These are phyloP conservation scores for Diatrype stigma DNA, from an alignment of 2,329 filamentous ascomycete species.

Conservation along the genomic window DNA sequence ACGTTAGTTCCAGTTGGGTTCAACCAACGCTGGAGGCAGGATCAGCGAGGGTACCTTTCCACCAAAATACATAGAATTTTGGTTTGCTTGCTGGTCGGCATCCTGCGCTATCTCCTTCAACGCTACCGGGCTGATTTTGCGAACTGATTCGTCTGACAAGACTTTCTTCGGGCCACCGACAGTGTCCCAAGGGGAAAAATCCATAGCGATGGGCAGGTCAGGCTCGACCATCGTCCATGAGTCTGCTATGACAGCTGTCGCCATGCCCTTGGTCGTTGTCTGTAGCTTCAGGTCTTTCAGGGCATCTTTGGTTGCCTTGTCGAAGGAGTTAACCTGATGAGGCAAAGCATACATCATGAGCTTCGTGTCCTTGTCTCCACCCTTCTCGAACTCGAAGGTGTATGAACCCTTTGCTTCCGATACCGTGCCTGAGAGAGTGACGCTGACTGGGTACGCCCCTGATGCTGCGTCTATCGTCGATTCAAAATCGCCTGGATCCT, in stretches of 20 bases:
- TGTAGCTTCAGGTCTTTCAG: slow-evolving; percentile 58
- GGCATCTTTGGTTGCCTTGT: slow-evolving; percentile 47
- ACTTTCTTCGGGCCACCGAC: slow-evolving; percentile 39
- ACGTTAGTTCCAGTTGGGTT: slow-evolving; percentile 4
- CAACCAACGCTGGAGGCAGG: slow-evolving; percentile 26
- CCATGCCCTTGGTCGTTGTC: slow-evolving; percentile 81
- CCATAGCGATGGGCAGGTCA: slow-evolving; percentile 68
- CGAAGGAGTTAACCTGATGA: slow-evolving; percentile 78
- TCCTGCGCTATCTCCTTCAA: slow-evolving; percentile 72
- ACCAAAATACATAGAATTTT: slow-evolving; percentile 88
- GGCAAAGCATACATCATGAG: slow-evolving; percentile 85
- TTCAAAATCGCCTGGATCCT: slow-evolving; percentile 65
- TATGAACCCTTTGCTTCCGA: slow-evolving; percentile 64
- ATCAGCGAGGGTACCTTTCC: slow-evolving; percentile 62
- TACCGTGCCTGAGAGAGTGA: slow-evolving; percentile 60
- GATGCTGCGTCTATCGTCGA: slow-evolving; percentile 68
- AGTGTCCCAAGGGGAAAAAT: slow-evolving; percentile 74
- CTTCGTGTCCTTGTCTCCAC: slow-evolving; percentile 54
- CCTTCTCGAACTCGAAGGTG: slow-evolving; percentile 67
- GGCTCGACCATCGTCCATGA: slow-evolving; percentile 75
- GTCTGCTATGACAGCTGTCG: slow-evolving; percentile 66
- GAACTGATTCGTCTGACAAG: slow-evolving; percentile 52
- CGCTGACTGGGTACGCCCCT: slow-evolving; percentile 67
- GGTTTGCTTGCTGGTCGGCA: slow-evolving; percentile 66
- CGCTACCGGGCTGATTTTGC: slow-evolving; percentile 58